phyloP scores from a whole-genome alignment of 1,284 basidiomycete genomes.

The Cryptococcus floricola region DNA sequence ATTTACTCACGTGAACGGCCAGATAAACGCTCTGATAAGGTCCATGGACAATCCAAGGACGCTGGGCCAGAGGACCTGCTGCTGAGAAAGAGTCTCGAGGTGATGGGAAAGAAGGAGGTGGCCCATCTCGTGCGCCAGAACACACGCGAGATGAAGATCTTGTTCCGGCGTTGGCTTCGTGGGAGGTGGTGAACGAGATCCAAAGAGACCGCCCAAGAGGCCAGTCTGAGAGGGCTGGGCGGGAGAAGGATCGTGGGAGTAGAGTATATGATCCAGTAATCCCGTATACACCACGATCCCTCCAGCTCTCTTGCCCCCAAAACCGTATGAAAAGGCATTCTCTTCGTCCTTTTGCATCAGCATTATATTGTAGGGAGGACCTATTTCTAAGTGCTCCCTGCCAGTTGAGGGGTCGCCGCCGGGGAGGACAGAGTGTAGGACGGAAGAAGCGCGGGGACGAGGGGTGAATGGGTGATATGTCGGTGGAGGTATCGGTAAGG shows the following conservation, averaged over 20 bases:
- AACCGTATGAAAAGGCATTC: constrained; percentile 89
- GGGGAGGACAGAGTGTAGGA: constrained; percentile 41
- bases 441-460: constrained; percentile 39
- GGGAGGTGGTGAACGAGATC: constrained; percentile 23
- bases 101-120: constrained; percentile 84
- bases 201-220: constrained; percentile 22
- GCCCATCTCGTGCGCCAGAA: constrained; percentile 81
- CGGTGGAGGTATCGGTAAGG: constrained; percentile 29
- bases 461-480: constrained; percentile 44
- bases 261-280: constrained; percentile 73
- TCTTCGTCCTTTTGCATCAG: constrained; percentile 72
- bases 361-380: constrained; percentile 79
- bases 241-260: constrained; percentile 1
- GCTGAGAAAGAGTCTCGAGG: constrained; percentile 77
- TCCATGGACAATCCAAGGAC: constrained; percentile 71
- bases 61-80: constrained; percentile 73
- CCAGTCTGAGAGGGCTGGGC: constrained; percentile 15
- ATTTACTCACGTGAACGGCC: constrained; percentile 64
- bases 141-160: constrained; percentile 73
- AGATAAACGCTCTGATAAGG: constrained; percentile 67
- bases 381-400: constrained; percentile 52
- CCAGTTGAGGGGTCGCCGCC: constrained; percentile 30
- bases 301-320: constrained; percentile 80
- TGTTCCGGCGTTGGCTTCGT: constrained; percentile 58
- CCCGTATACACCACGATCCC: constrained; percentile 87